Conservation (phyloP, 108 stramenopile genomes). For the Skeletonema marinoi region DNA sequence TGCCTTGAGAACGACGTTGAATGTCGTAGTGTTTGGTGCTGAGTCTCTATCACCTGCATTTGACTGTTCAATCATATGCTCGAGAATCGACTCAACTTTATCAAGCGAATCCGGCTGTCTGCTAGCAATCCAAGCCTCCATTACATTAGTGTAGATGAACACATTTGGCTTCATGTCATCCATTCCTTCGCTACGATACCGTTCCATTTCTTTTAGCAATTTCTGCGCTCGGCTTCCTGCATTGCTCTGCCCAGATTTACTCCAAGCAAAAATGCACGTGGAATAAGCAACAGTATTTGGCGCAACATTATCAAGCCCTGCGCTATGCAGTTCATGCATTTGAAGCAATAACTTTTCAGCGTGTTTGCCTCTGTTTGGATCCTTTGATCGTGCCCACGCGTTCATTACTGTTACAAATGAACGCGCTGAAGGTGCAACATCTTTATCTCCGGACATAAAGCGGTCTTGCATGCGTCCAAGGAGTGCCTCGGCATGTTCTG, state of each 20-base stretch:
- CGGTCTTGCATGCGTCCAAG: slow-evolving; percentile 64
- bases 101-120: slow-evolving; percentile 34
- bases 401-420: slow-evolving; percentile 50
- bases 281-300: slow-evolving; percentile 72
- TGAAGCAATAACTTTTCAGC: slow-evolving; percentile 54
- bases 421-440: slow-evolving; percentile 36
- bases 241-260: slow-evolving; percentile 42
- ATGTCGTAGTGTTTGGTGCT: slow-evolving; percentile 35
- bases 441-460: slow-evolving; percentile 32
- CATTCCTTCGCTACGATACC: slow-evolving; percentile 28
- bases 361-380: slow-evolving; percentile 38
- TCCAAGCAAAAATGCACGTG: slow-evolving; percentile 72
- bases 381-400: slow-evolving; percentile 63
- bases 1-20: slow-evolving; percentile 45
- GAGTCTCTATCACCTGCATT: slow-evolving; percentile 34
- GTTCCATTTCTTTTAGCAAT: slow-evolving; percentile 59
- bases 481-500: slow-evolving; percentile 59
- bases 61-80: slow-evolving; percentile 40
- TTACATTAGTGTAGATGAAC: slow-evolving; percentile 59
- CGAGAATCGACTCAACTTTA: slow-evolving; percentile 38
- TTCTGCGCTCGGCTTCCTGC: slow-evolving; percentile 55
- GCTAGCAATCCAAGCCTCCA: slow-evolving; percentile 62
- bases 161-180: slow-evolving; percentile 56
- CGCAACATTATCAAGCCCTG: slow-evolving; percentile 31
- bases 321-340: slow-evolving; percentile 53